A percentile compares a stretch with the other conserved stretches of the same genome.
phyloP scores from a whole-genome alignment of 2,329 filamentous ascomycete genomes.

The Nigrograna mackinnonii region DNA sequence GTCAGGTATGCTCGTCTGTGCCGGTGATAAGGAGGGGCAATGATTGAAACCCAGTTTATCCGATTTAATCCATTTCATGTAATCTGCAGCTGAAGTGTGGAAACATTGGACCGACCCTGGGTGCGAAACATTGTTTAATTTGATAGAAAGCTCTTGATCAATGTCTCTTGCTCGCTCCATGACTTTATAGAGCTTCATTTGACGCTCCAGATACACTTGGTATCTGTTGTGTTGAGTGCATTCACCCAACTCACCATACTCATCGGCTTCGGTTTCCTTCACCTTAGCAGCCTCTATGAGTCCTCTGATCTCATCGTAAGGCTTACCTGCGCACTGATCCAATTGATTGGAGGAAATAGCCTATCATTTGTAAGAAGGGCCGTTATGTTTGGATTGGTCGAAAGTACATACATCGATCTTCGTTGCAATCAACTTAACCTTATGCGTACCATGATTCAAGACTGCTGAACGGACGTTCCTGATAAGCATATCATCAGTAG shows the following conservation, averaged over 20 bases:
- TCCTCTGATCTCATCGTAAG: conserved; percentile 10
- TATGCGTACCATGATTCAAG: conserved; percentile 11
- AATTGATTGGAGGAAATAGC: conserved; percentile 11
- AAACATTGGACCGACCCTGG: conserved; percentile 1
- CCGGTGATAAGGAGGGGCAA: conserved; percentile 13
- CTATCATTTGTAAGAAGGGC: conserved; percentile 2
- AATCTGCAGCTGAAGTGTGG: conserved; percentile 19
- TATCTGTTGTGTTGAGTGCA: conserved; percentile 9
- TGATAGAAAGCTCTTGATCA: conserved; percentile 9
- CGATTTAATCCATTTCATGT: conserved; percentile 20
- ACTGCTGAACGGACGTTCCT: conserved; percentile 13
- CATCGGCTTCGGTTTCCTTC: conserved; percentile 4
- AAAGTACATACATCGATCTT: conserved; percentile 31
- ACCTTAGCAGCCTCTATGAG: conserved; percentile 1
- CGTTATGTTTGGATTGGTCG: too few relatives aligned
- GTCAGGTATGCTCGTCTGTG: conserved; percentile 17
- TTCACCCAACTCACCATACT: conserved; percentile 8
- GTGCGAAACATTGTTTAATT: conserved; percentile 3
- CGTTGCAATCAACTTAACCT: conserved; percentile 23
- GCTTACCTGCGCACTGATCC: conserved; percentile 6
- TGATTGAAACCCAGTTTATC: conserved; percentile 11
- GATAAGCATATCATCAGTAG: conserved; percentile 18
- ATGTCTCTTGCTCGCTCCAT: conserved; percentile 11
- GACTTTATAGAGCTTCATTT: conserved; percentile 10
- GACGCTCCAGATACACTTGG: conserved; percentile 14